These are phyloP conservation scores for Azolla pinnata DNA, from an alignment of 75 land plant species.

Conservation along the genomic window DNA sequence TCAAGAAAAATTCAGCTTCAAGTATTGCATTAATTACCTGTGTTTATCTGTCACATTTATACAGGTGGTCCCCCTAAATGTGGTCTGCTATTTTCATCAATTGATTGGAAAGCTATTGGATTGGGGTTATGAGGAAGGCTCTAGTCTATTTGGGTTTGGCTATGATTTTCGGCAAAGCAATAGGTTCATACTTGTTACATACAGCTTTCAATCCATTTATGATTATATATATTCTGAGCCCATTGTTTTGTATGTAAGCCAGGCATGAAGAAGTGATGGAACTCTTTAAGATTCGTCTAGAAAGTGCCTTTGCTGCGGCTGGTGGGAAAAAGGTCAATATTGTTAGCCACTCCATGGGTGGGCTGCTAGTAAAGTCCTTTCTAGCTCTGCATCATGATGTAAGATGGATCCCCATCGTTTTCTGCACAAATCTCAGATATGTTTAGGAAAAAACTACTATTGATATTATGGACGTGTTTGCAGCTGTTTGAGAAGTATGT, in stretches of 20 bases:
- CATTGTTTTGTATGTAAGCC: conserved; percentile 5
- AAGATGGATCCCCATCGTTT: conserved; percentile 4
- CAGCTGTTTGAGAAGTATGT: conserved; percentile 97
- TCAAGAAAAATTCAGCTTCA: neutral
- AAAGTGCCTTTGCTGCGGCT: conserved; percentile 51
- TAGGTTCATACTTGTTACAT: conserved; percentile 35
- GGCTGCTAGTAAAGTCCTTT: conserved; percentile 84
- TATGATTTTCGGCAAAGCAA: conserved; percentile 99
- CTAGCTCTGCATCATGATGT: conserved; percentile 66
- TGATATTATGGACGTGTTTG: neutral
- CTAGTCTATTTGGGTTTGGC: conserved; percentile 93
- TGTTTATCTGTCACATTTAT: too few species aligned
- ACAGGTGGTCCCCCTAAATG: conserved; percentile 33
- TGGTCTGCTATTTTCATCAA: conserved; percentile 83
- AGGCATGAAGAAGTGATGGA: conserved; percentile 80
- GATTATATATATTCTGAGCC: neutral
- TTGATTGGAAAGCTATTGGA: conserved; percentile 70
- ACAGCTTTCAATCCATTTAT: neutral
- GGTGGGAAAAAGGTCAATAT: conserved; percentile 88
- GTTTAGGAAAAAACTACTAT: neutral
- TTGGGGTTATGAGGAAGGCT: conserved; percentile 94
- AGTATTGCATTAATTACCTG: neutral
- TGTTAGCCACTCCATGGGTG: conserved; percentile 96
- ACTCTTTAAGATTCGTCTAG: conserved; percentile 46
- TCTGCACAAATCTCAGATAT: conserved; percentile 62